phyloP scores from a whole-genome alignment of 1,139 yeast species.

The Diutina mesorugosa region DNA sequence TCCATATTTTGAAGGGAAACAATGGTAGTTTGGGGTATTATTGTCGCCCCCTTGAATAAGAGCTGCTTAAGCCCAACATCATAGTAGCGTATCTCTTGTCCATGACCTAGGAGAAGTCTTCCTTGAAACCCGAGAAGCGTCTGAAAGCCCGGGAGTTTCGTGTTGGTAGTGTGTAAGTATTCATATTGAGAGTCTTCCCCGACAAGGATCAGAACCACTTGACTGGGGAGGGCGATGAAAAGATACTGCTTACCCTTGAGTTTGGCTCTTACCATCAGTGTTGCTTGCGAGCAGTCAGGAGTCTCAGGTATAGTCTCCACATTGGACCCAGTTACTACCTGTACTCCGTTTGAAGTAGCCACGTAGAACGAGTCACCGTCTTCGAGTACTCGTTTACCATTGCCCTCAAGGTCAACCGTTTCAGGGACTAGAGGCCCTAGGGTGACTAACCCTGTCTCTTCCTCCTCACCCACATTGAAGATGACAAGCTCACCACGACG shows the following conservation, averaged over 20 bases:
- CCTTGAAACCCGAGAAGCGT: conserved; percentile 47
- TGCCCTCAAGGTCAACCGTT: neutral
- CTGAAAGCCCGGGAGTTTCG: neutral
- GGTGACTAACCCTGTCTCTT: conserved; percentile 7
- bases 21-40: conserved; percentile 21
- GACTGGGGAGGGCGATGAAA: neutral
- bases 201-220: neutral
- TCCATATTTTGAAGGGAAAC: conserved; percentile 48
- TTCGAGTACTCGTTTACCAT: neutral
- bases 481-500: conserved; percentile 38
- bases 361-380: neutral
- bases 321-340: neutral
- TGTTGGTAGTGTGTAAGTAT: neutral
- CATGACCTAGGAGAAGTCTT: conserved; percentile 46
- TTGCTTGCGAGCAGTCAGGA: neutral
- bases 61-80: conserved; percentile 75
- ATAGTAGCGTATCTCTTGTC: conserved; percentile 42
- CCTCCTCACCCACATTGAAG: conserved; percentile 37
- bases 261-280: neutral
- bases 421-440: neutral
- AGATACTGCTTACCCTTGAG: conserved; percentile 1
- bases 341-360: neutral
- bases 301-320: neutral
- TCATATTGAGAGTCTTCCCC: neutral
- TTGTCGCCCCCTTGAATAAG: conserved; percentile 46